Percentiles rank a stretch among this genome's conserved stretches.
Conservation (phyloP, 2,329 filamentous ascomycete species). For the Mollisia scopiformis region DNA sequence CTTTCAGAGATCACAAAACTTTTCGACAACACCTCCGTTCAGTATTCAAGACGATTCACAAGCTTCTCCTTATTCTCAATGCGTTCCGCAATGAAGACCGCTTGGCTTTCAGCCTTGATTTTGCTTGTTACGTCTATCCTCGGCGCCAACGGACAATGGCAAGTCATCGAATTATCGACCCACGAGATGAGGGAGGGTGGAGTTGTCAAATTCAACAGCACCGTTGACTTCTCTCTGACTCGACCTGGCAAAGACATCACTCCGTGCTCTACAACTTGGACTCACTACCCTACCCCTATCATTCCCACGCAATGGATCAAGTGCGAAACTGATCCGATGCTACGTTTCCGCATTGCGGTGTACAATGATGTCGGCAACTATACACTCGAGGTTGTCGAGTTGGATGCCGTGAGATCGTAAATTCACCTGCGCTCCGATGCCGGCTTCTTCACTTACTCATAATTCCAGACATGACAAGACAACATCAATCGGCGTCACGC, state of each 20-base stretch:
- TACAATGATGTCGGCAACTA: constrained; percentile 5
- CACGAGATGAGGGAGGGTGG: background rate
- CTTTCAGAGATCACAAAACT: background rate
- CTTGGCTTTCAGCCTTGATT: background rate
- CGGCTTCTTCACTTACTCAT: background rate
- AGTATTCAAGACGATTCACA: no score
- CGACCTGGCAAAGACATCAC: background rate
- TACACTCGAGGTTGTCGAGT: constrained; percentile 1
- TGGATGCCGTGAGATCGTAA: background rate
- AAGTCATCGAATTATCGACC: background rate
- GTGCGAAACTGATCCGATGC: background rate
- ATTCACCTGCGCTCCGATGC: background rate
- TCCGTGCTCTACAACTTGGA: background rate
- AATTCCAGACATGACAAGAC: background rate
- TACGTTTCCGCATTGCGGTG: background rate
- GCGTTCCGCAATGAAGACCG: background rate
- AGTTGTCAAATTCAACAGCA: background rate
- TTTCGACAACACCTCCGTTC: background rate
- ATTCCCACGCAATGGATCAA: constrained; percentile 5
- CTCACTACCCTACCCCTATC: background rate
- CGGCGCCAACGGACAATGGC: background rate
- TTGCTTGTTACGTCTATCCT: background rate
- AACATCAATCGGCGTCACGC: background rate
- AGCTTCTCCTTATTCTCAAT: background rate
- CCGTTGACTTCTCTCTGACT: background rate